Conservation (phyloP, 768 basidiomycete genomes). For the Hydnum rufescens region DNA sequence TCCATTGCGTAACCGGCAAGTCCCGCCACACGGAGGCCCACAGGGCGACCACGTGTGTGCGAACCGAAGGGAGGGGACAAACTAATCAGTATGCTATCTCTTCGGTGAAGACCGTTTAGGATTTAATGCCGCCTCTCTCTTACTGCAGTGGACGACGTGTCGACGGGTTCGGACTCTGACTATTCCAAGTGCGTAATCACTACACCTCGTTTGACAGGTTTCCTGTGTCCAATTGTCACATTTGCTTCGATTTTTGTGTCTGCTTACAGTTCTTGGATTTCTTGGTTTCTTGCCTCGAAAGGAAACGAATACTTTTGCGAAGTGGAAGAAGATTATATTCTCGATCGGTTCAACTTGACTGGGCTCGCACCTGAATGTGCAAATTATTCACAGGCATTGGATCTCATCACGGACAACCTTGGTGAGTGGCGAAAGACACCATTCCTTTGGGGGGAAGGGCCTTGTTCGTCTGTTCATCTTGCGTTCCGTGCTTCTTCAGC, state of each 20-base stretch:
- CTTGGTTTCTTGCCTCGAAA: constrained; percentile 92
- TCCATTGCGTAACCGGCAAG: too few species aligned
- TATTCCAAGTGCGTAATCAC: constrained; percentile 57
- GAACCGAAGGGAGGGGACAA: too few species aligned
- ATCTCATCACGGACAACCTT: constrained; percentile 88
- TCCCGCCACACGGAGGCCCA: too few species aligned
- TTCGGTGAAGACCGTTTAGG: too few species aligned
- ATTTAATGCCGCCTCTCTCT: too few species aligned
- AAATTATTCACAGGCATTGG: constrained; percentile 83
- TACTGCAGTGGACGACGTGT: constrained; percentile 19
- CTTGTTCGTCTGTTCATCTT: not conserved
- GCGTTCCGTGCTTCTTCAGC: too few species aligned
- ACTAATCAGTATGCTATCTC: too few species aligned
- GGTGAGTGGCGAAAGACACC: constrained; percentile 29
- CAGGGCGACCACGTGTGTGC: too few species aligned
- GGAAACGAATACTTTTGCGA: constrained; percentile 99
- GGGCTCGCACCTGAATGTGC: constrained; percentile 91
- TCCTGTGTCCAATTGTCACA: not conserved
- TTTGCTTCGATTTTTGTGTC: not conserved
- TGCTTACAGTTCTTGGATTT: constrained; percentile 47
- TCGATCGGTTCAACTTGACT: constrained; percentile 95
- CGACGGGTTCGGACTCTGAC: constrained; percentile 77
- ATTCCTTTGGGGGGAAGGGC: too few species aligned
- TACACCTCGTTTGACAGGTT: not conserved
- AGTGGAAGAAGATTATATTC: constrained; percentile 96